phyloP scores from a whole-genome alignment of 306 rosid genomes.

The Casuarina equisetifolia region DNA sequence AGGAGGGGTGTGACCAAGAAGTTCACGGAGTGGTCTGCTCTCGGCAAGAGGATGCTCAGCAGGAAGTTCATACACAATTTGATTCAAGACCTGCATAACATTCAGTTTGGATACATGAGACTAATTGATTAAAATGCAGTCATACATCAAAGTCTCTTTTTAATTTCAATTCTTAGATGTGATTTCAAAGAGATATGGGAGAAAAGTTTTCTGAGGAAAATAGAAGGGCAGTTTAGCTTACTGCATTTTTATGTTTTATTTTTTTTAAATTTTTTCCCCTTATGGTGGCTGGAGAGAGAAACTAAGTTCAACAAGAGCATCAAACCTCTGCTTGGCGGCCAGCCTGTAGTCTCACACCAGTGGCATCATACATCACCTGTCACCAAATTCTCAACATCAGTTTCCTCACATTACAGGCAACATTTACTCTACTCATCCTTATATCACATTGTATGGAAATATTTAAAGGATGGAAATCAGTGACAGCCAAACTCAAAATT shows the following conservation, averaged over 20 bases:
- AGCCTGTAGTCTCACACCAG: constrained; percentile 96
- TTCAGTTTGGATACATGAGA: constrained; percentile 11
- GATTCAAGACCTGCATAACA: constrained; percentile 72
- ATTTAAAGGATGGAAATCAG: not conserved
- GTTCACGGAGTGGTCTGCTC: constrained; percentile 94
- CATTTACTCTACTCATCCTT: constrained; percentile 21
- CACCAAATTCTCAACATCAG: constrained; percentile 42
- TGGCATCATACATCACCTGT: constrained; percentile 99
- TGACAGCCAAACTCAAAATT: not conserved
- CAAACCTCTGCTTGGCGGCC: constrained; percentile 99
- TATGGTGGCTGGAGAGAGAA: not conserved
- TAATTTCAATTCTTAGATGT: constrained; percentile 19
- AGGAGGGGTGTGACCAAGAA: constrained; percentile 97
- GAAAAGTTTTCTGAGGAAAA: constrained; percentile 8
- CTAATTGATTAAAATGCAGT: constrained; percentile 21
- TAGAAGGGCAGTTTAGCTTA: not conserved
- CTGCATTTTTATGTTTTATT: not conserved
- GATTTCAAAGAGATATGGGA: constrained; percentile 7
- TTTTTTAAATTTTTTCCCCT: no score
- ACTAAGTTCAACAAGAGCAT: constrained; percentile 21
- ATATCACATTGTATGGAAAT: not conserved
- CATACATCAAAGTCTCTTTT: constrained; percentile 10
- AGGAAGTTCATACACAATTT: constrained; percentile 95
- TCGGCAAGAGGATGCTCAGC: constrained; percentile 98
- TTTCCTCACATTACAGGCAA: constrained; percentile 13